phyloP scores from a whole-genome alignment of 2,329 filamentous ascomycete species.

The Phialemoniopsis sp. region DNA sequence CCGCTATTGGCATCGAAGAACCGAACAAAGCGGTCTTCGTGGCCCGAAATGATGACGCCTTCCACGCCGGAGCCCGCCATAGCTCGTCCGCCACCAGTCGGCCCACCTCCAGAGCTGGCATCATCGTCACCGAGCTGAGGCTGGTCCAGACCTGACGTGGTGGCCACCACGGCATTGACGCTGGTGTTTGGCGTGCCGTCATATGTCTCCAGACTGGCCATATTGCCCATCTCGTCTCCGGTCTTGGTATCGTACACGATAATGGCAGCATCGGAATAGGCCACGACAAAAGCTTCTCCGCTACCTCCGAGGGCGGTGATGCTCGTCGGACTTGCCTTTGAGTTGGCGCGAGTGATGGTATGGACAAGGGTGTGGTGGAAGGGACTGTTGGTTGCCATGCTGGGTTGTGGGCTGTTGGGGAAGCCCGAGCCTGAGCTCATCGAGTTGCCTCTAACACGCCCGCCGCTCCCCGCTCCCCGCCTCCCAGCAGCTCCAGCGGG shows the following conservation, averaged over 20 bases:
- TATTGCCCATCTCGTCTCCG: slow-evolving; percentile 85
- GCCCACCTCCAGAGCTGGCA: slow-evolving; percentile 64
- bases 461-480: slow-evolving; percentile 56
- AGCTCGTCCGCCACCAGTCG: slow-evolving; percentile 65
- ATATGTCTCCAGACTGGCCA: slow-evolving; percentile 93
- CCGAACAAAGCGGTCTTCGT: slow-evolving; percentile 92
- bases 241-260: slow-evolving; percentile 89
- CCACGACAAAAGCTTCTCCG: slow-evolving; percentile 88
- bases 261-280: slow-evolving; percentile 85
- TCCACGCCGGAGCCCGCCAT: slow-evolving; percentile 76
- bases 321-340: slow-evolving; percentile 75
- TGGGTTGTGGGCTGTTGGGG: slow-evolving; percentile 85
- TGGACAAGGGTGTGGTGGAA: slow-evolving; percentile 89
- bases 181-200: slow-evolving; percentile 75
- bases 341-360: slow-evolving; percentile 69
- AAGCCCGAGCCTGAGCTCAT: slow-evolving; percentile 94
- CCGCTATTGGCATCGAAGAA: slow-evolving; percentile 99
- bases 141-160: slow-evolving; percentile 77
- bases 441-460: slow-evolving; percentile 82
- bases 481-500: slow-evolving; percentile 46
- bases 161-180: slow-evolving; percentile 88
- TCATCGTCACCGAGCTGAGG: slow-evolving; percentile 71
- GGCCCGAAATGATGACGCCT: slow-evolving; percentile 91
- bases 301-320: slow-evolving; percentile 83
- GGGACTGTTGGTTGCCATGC: slow-evolving; percentile 75